A percentile compares a stretch with the other conserved stretches of the same genome.
These are phyloP conservation scores for Podaxis pistillaris DNA, from an alignment of 768 basidiomycete genomes.

Conservation along the genomic window DNA sequence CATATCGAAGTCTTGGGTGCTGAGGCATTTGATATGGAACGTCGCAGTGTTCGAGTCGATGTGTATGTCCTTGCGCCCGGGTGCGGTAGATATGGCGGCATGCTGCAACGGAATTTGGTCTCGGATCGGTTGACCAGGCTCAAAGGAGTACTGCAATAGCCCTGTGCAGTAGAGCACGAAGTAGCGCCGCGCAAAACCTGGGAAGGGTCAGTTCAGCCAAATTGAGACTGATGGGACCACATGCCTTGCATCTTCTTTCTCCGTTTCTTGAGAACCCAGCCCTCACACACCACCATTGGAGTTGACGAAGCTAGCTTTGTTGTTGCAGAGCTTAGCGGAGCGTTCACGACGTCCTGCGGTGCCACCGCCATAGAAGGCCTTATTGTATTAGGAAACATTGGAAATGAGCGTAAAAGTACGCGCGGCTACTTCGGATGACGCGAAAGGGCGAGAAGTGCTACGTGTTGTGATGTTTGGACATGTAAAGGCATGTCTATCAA, in stretches of 20 bases:
- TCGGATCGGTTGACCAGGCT: conserved; percentile 67
- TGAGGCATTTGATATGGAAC: conserved; percentile 82
- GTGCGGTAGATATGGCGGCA: conserved; percentile 75
- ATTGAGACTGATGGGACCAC: conserved; percentile 10
- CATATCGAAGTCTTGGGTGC: conserved; percentile 60
- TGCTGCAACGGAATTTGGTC: conserved; percentile 66
- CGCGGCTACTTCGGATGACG: background rate
- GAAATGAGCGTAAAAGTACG: background rate
- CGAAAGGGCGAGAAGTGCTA: background rate
- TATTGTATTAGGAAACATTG: background rate
- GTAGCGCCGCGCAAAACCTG: conserved; percentile 85
- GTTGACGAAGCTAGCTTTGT: background rate
- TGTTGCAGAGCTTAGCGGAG: conserved; percentile 5
- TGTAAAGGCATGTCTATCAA: background rate
- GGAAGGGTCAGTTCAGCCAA: background rate
- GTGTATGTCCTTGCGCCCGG: conserved; percentile 77
- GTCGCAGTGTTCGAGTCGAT: conserved; percentile 74
- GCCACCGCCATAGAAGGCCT: background rate
- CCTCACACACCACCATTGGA: conserved; percentile 46
- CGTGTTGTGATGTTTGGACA: background rate
- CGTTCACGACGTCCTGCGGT: background rate
- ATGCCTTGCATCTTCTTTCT: conserved; percentile 86
- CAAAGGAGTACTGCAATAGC: conserved; percentile 70
- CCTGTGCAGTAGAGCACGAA: conserved; percentile 71
- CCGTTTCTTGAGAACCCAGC: conserved; percentile 86